Evolutionary conservation across 768 basidiomycete genomes (phyloP).

Genomic region (Auricularia cornea): DNA sequence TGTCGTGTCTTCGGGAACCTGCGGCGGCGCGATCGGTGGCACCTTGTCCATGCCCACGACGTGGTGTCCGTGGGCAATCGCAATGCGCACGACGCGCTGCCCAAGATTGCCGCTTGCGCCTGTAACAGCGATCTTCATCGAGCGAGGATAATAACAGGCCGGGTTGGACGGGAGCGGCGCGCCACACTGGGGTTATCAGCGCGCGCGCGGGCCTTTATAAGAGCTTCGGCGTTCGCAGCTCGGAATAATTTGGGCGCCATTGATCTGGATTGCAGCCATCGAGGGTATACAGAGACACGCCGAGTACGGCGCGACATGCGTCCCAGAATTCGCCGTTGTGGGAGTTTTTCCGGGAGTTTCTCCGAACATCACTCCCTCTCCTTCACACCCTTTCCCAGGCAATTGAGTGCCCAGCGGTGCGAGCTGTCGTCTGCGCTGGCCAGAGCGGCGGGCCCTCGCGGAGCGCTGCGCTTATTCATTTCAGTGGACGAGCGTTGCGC

Average conservation of each 20-base stretch:
- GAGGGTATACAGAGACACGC: not conserved
- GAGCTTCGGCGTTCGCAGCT: not conserved
- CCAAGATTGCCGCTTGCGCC: slow-evolving; percentile 55
- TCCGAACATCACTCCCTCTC: not conserved
- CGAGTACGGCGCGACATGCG: not conserved
- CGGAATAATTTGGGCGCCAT: not conserved
- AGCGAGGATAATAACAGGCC: too few relatives aligned
- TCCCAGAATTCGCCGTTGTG: not conserved
- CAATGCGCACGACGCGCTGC: slow-evolving; percentile 40
- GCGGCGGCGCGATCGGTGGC: slow-evolving; percentile 1
- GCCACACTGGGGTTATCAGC: not conserved
- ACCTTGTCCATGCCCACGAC: slow-evolving; percentile 47
- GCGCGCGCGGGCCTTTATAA: not conserved
- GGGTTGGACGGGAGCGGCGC: not conserved
- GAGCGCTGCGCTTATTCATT: too few relatives aligned
- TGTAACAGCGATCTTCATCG: slow-evolving; percentile 50
- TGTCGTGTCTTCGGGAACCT: not conserved
- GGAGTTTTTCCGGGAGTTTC: not conserved
- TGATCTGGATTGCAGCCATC: not conserved
- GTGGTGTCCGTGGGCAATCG: slow-evolving; percentile 39
- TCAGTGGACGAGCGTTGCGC: too few relatives aligned
- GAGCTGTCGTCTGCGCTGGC: too few relatives aligned
- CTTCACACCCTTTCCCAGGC: not conserved
- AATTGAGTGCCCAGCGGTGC: too few relatives aligned
- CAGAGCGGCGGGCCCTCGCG: too few relatives aligned